Conservation (phyloP, 2,329 filamentous ascomycete genomes). For the Chaetomiaceae sp. region DNA sequence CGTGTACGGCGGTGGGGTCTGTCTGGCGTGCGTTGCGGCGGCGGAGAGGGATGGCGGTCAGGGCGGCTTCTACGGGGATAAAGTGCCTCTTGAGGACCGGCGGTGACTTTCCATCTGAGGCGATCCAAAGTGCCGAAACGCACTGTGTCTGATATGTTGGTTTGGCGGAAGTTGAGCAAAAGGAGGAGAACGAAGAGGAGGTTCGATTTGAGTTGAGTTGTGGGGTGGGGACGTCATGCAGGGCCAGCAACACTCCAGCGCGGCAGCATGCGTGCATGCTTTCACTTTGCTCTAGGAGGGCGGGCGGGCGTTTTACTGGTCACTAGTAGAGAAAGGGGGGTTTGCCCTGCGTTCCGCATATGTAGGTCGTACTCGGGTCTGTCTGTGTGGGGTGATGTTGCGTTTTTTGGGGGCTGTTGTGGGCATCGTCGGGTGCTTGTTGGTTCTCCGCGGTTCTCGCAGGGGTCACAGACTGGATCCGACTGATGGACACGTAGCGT, state of each 20-base stretch:
- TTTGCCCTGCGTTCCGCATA: background rate
- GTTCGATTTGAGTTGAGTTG: constrained; percentile 6
- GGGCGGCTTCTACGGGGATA: constrained; percentile 49
- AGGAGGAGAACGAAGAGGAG: too few relatives aligned
- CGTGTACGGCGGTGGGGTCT: constrained; percentile 55
- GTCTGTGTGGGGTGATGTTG: background rate
- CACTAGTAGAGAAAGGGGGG: too few relatives aligned
- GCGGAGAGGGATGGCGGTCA: constrained; percentile 29
- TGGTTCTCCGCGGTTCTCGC: background rate
- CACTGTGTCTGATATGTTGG: too few relatives aligned
- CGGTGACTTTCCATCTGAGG: too few relatives aligned
- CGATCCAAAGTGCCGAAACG: too few relatives aligned
- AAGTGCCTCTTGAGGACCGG: constrained; percentile 49
- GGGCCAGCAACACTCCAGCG: background rate
- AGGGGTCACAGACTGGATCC: too few relatives aligned
- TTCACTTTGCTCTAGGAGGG: too few relatives aligned
- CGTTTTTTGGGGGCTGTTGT: background rate
- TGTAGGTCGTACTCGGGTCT: background rate
- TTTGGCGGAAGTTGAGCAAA: background rate
- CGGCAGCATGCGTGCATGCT: background rate
- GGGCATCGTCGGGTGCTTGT: background rate
- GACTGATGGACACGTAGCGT: too few relatives aligned
- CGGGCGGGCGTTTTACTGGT: background rate
- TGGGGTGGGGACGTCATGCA: background rate
- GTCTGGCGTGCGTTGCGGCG: constrained; percentile 50